Base-by-base conservation (phyloP, 257 asterid species). In the Eucommia ulmoides region DNA sequence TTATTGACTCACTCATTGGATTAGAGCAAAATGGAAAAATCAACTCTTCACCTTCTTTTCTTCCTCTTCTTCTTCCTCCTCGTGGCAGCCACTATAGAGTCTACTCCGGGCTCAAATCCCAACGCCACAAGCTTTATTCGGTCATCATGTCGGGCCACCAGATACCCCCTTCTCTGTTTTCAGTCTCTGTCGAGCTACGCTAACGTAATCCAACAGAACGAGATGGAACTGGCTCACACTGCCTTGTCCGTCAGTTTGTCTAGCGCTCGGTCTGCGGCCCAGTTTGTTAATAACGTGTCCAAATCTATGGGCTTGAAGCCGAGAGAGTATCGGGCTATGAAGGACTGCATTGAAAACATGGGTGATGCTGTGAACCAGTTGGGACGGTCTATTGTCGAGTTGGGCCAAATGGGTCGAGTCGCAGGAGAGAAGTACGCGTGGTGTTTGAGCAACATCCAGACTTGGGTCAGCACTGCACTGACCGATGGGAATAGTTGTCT, bases 401-500 rank as follows among this genome's bases (percentile, higher is more conserved):
- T 66, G 14, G 46, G 50, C 0, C 23, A 47, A n/a, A 16, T n/a
- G 51, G 35, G 24, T 7, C n/a, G 22, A 8, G 51, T 33, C n/a
- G 29, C 17, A 14, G 65, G 38, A 3, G 53, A 21, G 35, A 45
- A 49, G 20, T 54, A 50, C 52, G 18, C 51, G 35, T 58, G 70
- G 74, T 63, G 47, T 16, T 48, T 49, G 22, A 56, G 49, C 50
- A 80, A 80, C 26, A 74, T 71, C 12, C 62, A 68, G 49, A 83
- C 97, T 0, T 83, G 97, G 97, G 76, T 81, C 72, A 87, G 94
- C 62, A 69, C 91, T 6, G 97, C 94, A 33, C 51, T 83, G 33
- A 81, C 91, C 3, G 88, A 79, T 33, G 77, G 79, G 0, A 71
- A 50, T 24, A 67, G 61, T 68, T 87, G 97, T 47, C 53, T 81